These are phyloP conservation scores for Entrophospora sp. DNA, from an alignment of 192 early-diverging fungal genomes.

Conservation along the genomic window DNA sequence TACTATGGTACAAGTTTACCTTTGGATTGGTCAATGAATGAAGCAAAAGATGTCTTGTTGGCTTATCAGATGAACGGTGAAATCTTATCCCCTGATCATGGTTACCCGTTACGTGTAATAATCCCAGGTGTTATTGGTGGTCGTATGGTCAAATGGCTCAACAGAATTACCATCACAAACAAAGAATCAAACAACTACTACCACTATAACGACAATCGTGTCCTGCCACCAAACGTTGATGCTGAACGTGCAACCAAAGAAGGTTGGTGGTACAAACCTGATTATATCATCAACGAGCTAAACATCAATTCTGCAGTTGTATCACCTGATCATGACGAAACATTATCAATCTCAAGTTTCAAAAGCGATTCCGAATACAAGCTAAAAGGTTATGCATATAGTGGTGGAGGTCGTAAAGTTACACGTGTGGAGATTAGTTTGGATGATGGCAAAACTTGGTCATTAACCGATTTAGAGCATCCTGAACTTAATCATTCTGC, in stretches of 20 bases:
- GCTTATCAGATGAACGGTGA: conserved; percentile 77
- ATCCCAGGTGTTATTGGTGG: conserved; percentile 87
- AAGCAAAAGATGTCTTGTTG: conserved; percentile 60
- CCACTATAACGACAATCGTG: conserved; percentile 78
- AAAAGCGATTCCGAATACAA: conserved; percentile 21
- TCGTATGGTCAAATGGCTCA: conserved; percentile 79
- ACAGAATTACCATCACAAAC: conserved; percentile 47
- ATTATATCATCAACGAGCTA: conserved; percentile 67
- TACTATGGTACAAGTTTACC: conserved; percentile 69
- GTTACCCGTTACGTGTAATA: conserved; percentile 77
- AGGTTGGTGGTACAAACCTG: conserved; percentile 42
- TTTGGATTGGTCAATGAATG: conserved; percentile 56
- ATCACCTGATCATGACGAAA: conserved; percentile 49
- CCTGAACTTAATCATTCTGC: conserved; percentile 21
- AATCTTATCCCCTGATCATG: conserved; percentile 70
- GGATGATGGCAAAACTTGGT: conserved; percentile 77
- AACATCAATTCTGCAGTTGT: conserved; percentile 74
- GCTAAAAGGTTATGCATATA: conserved; percentile 73
- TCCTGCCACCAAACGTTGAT: conserved; percentile 65
- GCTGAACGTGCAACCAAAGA: conserved; percentile 39
- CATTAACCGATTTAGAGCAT: conserved; percentile 46
- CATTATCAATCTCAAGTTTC: conserved; percentile 8
- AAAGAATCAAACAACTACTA: conserved; percentile 56
- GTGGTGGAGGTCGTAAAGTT: conserved; percentile 64
- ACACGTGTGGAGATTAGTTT: conserved; percentile 74